phyloP scores from a whole-genome alignment of 345 rosid genomes.

The Barbarea vulgaris region DNA sequence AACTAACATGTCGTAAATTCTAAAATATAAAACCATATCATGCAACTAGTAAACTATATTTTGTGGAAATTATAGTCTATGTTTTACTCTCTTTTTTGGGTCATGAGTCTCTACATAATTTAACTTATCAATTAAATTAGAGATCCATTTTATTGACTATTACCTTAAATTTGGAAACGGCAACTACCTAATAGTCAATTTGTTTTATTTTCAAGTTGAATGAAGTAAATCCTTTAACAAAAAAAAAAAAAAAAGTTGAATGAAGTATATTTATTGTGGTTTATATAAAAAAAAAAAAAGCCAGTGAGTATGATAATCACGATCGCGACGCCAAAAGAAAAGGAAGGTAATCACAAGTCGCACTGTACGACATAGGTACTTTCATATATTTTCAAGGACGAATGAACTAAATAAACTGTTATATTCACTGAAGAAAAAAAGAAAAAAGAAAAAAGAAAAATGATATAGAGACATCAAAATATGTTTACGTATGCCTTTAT shows the following conservation, averaged over 20 bases:
- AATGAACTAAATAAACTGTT: not conserved
- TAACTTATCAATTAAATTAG: not conserved
- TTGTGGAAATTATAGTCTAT: not conserved
- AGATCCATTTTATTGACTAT: not conserved
- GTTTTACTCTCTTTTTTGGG: not conserved
- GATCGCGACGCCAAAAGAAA: not conserved
- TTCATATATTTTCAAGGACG: not conserved
- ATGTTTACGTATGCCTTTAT: not conserved
- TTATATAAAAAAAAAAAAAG: not conserved
- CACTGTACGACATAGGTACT: not conserved
- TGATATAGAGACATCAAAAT: not conserved
- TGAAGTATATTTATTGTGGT: not conserved
- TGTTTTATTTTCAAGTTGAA: not conserved
- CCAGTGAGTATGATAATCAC: not conserved
- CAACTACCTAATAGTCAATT: not conserved
- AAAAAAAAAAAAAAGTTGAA: too few species aligned
- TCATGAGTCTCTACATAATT: not conserved
- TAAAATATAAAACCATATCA: not conserved
- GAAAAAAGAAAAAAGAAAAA: not conserved
- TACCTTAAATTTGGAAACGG: not conserved
- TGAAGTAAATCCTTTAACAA: too few species aligned
- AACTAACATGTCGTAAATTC: not conserved
- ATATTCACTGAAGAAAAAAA: not conserved
- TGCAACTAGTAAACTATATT: not conserved
- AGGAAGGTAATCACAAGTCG: not conserved